Conservation (phyloP, 768 basidiomycete genomes). For the Mrakia gelida region DNA sequence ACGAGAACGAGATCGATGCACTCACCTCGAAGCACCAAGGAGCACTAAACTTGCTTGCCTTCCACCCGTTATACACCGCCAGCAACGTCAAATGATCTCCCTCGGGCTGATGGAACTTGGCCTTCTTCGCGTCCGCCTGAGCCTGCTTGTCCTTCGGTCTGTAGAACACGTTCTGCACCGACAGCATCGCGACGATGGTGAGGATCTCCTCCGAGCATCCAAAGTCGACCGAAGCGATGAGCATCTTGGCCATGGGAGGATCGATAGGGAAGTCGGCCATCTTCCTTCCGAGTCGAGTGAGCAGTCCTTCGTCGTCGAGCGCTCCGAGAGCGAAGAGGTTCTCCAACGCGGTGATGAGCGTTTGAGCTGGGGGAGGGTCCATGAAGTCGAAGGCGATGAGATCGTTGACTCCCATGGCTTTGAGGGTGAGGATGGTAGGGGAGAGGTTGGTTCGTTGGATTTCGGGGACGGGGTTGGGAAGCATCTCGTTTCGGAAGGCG, state of each 20-base stretch:
- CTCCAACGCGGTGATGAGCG: conserved; percentile 93
- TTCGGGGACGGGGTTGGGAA: conserved; percentile 94
- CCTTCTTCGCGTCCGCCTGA: conserved; percentile 98
- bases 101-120: conserved; percentile 98
- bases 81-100: conserved; percentile 67
- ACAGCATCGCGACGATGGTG: conserved; percentile 95
- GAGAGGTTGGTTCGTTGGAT: conserved; percentile 88
- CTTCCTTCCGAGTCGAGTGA: conserved; percentile 91
- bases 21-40: conserved; percentile 88
- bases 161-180: conserved; percentile 94
- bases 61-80: conserved; percentile 99
- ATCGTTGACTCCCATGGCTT: conserved; percentile 99
- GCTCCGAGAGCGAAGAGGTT: conserved; percentile 92
- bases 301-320: conserved; percentile 89
- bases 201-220: conserved; percentile 98
- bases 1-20: not conserved
- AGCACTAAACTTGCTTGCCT: conserved; percentile 89
- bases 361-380: conserved; percentile 96
- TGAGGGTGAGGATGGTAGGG: conserved; percentile 86
- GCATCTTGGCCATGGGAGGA: conserved; percentile 91
- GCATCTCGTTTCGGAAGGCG: conserved; percentile 97
- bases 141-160: conserved; percentile 99
- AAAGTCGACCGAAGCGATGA: conserved; percentile 94
- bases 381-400: conserved; percentile 97
- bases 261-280: conserved; percentile 99